phyloP scores from a whole-genome alignment of 2,329 filamentous ascomycete genomes.

The Arthrobotrys pseudoclavata region DNA sequence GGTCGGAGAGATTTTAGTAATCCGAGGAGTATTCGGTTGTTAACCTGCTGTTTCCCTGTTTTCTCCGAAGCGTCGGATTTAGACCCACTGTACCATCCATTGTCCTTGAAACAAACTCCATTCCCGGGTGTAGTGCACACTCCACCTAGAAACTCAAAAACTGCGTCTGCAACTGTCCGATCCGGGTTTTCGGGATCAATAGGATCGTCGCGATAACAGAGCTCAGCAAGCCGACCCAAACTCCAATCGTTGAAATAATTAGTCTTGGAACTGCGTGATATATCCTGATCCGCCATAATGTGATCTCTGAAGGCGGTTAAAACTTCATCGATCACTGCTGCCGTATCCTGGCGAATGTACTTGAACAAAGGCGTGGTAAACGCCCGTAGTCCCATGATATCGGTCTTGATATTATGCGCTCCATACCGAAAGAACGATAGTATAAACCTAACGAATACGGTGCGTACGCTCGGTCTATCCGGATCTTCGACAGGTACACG shows the following conservation, averaged over 20 bases:
- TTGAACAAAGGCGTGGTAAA: conserved; percentile 80
- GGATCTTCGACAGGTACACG: conserved; percentile 75
- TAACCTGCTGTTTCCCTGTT: conserved; percentile 77
- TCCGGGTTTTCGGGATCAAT: conserved; percentile 69
- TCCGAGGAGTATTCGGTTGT: conserved; percentile 82
- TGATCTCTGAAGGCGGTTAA: conserved; percentile 78
- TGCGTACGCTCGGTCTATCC: conserved; percentile 82
- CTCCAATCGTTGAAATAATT: conserved; percentile 81
- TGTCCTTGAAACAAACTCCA: conserved; percentile 81
- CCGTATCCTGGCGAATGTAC: conserved; percentile 81
- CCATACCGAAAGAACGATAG: conserved; percentile 84
- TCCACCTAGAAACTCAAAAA: conserved; percentile 80
- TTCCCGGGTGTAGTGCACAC: conserved; percentile 80
- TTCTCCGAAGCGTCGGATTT: conserved; percentile 66
- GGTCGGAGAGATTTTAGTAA: conserved; percentile 85
- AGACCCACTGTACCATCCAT: conserved; percentile 82
- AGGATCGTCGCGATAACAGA: conserved; percentile 74
- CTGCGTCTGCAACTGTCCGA: conserved; percentile 75
- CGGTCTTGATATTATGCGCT: conserved; percentile 80
- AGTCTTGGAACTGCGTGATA: conserved; percentile 81
- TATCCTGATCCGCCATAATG: conserved; percentile 80
- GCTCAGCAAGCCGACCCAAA: conserved; percentile 77
- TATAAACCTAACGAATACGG: conserved; percentile 85
- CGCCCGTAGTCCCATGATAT: conserved; percentile 82
- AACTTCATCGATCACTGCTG: conserved; percentile 80